Percentiles rank a stretch among this genome's conserved stretches.
These are phyloP conservation scores for Crithidia sp. DNA, from an alignment of 208 protist genomes.

Conservation along the genomic window DNA sequence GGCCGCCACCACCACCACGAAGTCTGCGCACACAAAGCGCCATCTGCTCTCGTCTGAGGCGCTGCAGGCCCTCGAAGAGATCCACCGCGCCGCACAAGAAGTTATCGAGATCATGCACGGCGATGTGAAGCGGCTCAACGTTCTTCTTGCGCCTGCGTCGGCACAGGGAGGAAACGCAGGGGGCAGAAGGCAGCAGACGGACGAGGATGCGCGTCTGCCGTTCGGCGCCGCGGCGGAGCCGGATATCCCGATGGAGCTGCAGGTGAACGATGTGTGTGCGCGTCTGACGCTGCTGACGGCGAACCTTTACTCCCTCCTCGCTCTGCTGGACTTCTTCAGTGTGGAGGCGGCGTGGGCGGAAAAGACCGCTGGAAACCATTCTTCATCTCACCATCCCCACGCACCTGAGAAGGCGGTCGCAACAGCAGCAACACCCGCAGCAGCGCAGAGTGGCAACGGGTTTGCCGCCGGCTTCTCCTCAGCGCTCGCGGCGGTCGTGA, in stretches of 20 bases:
- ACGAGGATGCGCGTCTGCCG: background rate
- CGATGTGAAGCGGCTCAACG: slow-evolving; percentile 3
- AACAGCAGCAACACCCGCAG: background rate
- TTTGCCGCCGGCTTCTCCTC: background rate
- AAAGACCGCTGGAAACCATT: background rate
- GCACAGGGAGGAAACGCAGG: background rate
- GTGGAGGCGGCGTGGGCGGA: slow-evolving; percentile 7
- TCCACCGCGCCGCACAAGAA: slow-evolving; percentile 23
- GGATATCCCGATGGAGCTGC: background rate
- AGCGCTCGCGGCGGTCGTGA: background rate
- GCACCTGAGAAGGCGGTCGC: too few relatives aligned
- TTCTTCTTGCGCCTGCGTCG: background rate
- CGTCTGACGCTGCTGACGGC: slow-evolving; percentile 17
- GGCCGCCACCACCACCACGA: background rate
- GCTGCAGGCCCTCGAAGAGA: slow-evolving; percentile 21
- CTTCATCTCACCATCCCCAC: too few relatives aligned
- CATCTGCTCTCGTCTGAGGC: slow-evolving; percentile 19
- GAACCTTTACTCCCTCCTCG: slow-evolving; percentile 34
- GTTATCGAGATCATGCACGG: slow-evolving; percentile 5
- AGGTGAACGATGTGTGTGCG: slow-evolving; percentile 5
- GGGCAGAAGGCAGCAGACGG: background rate
- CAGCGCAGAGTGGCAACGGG: background rate
- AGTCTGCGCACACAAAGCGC: background rate
- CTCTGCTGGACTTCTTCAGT: slow-evolving; percentile 37
- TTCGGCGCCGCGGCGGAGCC: background rate